Evolutionary conservation across 1,284 basidiomycete genomes (phyloP), one percentile per base, ranked within the genome.

Genomic region (Puccinia coronata): DNA sequence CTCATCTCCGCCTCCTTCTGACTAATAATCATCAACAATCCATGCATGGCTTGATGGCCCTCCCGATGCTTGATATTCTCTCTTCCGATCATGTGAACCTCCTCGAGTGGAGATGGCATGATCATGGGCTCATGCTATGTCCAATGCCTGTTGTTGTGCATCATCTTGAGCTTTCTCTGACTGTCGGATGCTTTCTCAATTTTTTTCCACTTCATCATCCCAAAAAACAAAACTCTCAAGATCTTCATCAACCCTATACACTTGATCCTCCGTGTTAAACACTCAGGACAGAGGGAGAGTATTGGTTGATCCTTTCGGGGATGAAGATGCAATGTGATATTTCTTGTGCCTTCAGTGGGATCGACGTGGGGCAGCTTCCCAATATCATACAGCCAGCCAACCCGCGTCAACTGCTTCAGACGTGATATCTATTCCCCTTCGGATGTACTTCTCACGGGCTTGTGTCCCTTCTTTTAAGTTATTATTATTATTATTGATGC

Each of bases 161-260:
- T 61, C 59, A 34, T 61, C 59, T 61, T 61, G 31, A 36, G 59
- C 31, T 12, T 61, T 61, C 59, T 36, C 59, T 61, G 31, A 61
- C 34, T 61, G 31, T 61, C 59, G 59, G 59, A 36, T 61, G 31
- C n/a, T n/a, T n/a, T n/a, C n/a, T n/a, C n/a, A n/a, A n/a, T n/a
- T n/a, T n/a, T n/a, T n/a, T n/a, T n/a, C n/a, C n/a, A n/a, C n/a
- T n/a, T n/a, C n/a, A n/a, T n/a, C n/a, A n/a, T n/a, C n/a, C n/a
- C n/a, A n/a, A n/a, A n/a, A n/a, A n/a, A n/a, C n/a, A n/a, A n/a
- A n/a, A n/a, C n/a, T n/a, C n/a, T n/a, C n/a, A n/a, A n/a, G n/a
- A n/a, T n/a, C n/a, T n/a, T n/a, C n/a, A n/a, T n/a, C n/a, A n/a
- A n/a, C n/a, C n/a, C n/a, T n/a, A n/a, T n/a, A n/a, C n/a, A n/a